Conservation (phyloP, 208 protist genomes). For the Acanthamoeba culbertsoni region DNA sequence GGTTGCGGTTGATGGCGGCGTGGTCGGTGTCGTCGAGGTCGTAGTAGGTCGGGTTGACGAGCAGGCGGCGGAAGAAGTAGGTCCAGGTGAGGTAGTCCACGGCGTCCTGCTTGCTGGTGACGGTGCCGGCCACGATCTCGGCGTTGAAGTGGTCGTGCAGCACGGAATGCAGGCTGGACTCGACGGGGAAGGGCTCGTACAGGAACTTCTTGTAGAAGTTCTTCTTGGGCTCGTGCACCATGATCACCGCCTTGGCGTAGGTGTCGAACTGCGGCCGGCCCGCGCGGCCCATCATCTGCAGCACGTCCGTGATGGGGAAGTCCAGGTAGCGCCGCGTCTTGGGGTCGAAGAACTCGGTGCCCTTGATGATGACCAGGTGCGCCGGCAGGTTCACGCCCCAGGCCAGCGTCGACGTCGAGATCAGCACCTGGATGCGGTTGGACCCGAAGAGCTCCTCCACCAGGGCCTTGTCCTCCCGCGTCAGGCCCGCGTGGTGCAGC, state of each 20-base stretch:
- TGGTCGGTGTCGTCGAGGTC: constrained; percentile 90
- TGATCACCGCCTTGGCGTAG: constrained; percentile 94
- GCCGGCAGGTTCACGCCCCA: constrained; percentile 99
- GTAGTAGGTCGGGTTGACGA: constrained; percentile 98
- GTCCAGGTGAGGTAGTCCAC: constrained; percentile 99
- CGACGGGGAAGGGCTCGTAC: constrained; percentile 99
- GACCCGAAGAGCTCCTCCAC: constrained; percentile 93
- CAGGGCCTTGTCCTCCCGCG: constrained; percentile 75
- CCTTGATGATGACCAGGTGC: constrained; percentile 99
- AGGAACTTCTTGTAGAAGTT: constrained; percentile 99
- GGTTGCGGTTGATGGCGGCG: constrained; percentile 64
- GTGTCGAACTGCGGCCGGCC: constrained; percentile 97
- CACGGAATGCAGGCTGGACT: constrained; percentile 93
- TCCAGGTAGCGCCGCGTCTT: constrained; percentile 97
- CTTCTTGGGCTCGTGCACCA: constrained; percentile 98
- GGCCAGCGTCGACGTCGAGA: constrained; percentile 98
- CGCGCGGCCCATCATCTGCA: constrained; percentile 99
- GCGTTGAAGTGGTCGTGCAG: constrained; percentile 99
- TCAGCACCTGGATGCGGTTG: constrained; percentile 93
- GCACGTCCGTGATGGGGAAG: constrained; percentile 98
- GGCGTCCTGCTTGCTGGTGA: constrained; percentile 92
- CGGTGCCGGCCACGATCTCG: constrained; percentile 95
- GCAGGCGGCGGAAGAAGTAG: constrained; percentile 97
- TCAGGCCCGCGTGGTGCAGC: constrained; percentile 98
- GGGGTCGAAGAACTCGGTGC: constrained; percentile 98